A percentile compares a stretch with the other conserved stretches of the same genome.
These are phyloP conservation scores for Candida albicans DNA, from an alignment of 1,139 yeast genomes.

Conservation along the genomic window DNA sequence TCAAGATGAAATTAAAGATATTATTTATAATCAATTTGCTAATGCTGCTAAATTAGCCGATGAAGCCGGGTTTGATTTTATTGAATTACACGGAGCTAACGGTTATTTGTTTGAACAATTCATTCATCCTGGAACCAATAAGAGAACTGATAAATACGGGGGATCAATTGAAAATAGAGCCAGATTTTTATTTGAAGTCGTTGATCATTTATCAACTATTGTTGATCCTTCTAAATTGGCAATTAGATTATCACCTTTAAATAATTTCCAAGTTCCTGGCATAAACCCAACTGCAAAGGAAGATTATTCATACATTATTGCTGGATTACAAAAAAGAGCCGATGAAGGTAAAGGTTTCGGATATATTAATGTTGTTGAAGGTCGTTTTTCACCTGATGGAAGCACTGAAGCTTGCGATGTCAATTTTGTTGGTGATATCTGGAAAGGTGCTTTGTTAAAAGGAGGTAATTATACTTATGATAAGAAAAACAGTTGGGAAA, in stretches of 20 bases:
- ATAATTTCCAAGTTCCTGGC: conserved; percentile 40
- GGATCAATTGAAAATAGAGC: conserved; percentile 65
- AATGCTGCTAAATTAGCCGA: conserved; percentile 49
- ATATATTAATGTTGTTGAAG: conserved; percentile 54
- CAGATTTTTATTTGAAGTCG: conserved; percentile 54
- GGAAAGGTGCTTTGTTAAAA: conserved; percentile 50
- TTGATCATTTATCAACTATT: conserved; percentile 50
- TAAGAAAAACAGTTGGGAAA: conserved; percentile 19
- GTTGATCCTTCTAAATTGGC: conserved; percentile 44
- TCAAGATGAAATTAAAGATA: conserved; percentile 40
- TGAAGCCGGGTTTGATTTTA: conserved; percentile 68
- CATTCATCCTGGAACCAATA: conserved; percentile 44
- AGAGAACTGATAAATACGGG: conserved; percentile 57
- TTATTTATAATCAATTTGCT: conserved; percentile 34
- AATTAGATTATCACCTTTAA: conserved; percentile 63
- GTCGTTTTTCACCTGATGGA: conserved; percentile 20
- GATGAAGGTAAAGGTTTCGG: conserved; percentile 43
- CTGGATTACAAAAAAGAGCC: conserved; percentile 41
- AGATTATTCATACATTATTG: conserved; percentile 32
- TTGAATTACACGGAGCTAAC: conserved; percentile 69
- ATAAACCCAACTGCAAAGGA: conserved; percentile 30
- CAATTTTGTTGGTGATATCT: conserved; percentile 37
- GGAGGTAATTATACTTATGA: conserved; percentile 44
- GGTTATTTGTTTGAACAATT: conserved; percentile 69
- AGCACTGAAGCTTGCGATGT: conserved; percentile 14